Evolutionary conservation across 306 rosid species (phyloP).

Genomic region (Glycine latifolia): DNA sequence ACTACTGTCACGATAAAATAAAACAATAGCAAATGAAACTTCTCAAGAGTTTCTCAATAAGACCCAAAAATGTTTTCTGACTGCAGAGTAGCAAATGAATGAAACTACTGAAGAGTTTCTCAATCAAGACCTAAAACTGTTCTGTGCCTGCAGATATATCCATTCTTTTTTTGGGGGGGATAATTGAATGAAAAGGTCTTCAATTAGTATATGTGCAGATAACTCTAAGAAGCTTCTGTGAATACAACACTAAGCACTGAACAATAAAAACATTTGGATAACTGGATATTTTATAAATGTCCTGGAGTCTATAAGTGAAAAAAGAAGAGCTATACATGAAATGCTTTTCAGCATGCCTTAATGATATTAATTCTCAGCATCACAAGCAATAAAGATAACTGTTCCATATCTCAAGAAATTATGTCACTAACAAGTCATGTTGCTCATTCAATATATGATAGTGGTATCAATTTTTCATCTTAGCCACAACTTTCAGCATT

Average conservation of each 20-base stretch:
- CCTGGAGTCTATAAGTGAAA: not conserved
- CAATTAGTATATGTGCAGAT: constrained; percentile 12
- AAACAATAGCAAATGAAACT: constrained; percentile 1
- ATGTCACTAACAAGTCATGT: not conserved
- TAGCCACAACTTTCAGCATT: constrained; percentile 11
- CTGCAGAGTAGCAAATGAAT: not conserved
- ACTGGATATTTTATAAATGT: constrained; percentile 23
- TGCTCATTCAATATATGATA: constrained; percentile 17
- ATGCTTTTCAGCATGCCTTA: constrained; percentile 16
- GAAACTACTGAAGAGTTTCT: constrained; percentile 5
- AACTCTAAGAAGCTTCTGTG: not conserved
- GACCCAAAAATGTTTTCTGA: not conserved
- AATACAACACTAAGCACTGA: constrained; percentile 6
- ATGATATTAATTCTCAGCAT: constrained; percentile 11
- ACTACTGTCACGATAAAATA: constrained; percentile 3
- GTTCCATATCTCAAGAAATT: constrained; percentile 30
- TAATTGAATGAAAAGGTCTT: not conserved
- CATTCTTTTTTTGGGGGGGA: not conserved
- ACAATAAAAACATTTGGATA: constrained; percentile 1
- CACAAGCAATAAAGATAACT: constrained; percentile 22
- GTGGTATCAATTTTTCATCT: constrained; percentile 22
- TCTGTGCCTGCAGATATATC: not conserved
- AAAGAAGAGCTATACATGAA: constrained; percentile 25
- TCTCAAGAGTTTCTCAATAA: constrained; percentile 7
- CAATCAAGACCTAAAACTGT: not conserved